Conservation (phyloP, 306 rosid species). For the Hippophae tibetana region DNA sequence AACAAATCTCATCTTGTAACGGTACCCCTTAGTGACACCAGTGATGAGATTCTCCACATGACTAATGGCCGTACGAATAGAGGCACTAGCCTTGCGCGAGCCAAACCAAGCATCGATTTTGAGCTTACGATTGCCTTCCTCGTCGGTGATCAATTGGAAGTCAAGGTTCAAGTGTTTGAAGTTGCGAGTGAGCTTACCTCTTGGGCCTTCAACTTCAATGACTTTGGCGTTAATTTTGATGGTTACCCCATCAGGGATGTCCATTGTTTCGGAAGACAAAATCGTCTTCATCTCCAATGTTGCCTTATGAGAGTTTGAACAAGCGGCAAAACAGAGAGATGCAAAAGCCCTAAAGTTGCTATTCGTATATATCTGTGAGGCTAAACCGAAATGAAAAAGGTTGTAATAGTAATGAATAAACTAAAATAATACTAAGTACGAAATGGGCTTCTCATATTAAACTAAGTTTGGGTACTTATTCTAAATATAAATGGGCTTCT, state of each 20-base stretch:
- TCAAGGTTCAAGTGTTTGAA: constrained; percentile 68
- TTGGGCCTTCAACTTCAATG: constrained; percentile 73
- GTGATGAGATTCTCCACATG: constrained; percentile 70
- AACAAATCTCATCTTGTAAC: constrained; percentile 80
- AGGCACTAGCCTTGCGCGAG: constrained; percentile 54
- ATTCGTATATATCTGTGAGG: too few relatives aligned
- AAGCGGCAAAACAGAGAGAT: too few relatives aligned
- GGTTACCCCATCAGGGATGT: constrained; percentile 47
- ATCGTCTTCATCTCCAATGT: constrained; percentile 52
- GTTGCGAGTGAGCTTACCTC: constrained; percentile 57
- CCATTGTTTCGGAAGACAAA: constrained; percentile 18
- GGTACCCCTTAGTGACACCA: constrained; percentile 76
- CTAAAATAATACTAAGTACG: too few relatives aligned
- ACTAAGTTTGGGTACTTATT: too few relatives aligned
- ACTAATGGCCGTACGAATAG: constrained; percentile 70
- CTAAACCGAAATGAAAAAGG: too few relatives aligned
- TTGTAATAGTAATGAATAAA: too few relatives aligned
- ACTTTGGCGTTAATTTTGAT: constrained; percentile 71
- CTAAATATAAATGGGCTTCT: too few relatives aligned
- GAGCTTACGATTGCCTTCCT: constrained; percentile 48
- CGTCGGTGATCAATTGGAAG: constrained; percentile 60
- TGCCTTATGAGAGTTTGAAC: neutral
- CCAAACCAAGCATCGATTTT: constrained; percentile 70
- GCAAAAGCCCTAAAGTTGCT: too few relatives aligned
- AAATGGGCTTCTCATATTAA: too few relatives aligned